phyloP scores from a whole-genome alignment of 1,284 basidiomycete genomes.

The Cystobasidium slooffiae region DNA sequence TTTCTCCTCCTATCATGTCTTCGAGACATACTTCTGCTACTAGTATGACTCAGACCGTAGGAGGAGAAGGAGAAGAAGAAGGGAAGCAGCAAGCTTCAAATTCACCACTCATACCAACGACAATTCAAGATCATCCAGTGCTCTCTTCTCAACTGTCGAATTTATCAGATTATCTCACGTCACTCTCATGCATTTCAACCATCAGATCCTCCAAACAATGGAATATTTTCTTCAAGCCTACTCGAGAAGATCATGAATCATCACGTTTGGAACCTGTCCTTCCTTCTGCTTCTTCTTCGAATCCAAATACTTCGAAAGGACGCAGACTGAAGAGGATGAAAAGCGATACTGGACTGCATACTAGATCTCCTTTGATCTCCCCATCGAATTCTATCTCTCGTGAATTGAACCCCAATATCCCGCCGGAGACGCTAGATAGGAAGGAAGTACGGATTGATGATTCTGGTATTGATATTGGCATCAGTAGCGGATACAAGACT shows the following conservation, averaged over 20 bases:
- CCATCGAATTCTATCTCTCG: neutral
- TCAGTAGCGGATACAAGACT: no score
- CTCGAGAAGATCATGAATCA: slow-evolving; percentile 30
- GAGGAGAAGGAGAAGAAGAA: no score
- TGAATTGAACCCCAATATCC: neutral
- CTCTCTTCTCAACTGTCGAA: slow-evolving; percentile 27
- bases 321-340: slow-evolving; percentile 40
- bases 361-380: neutral
- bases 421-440: neutral
- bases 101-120: no score
- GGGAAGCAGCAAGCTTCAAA: no score
- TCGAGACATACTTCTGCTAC: no score
- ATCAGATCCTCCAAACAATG: slow-evolving; percentile 30
- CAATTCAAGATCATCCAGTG: no score
- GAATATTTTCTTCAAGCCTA: slow-evolving; percentile 31
- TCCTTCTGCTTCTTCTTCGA: no score
- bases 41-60: no score
- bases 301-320: neutral
- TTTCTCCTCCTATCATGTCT: neutral
- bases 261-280: slow-evolving; percentile 3
- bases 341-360: slow-evolving; percentile 26
- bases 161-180: slow-evolving; percentile 41
- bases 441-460: slow-evolving; percentile 26
- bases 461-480: slow-evolving; percentile 26
- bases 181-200: slow-evolving; percentile 29